phyloP scores from a whole-genome alignment of 2,329 filamentous ascomycete species.

The Lithohypha guttulata region DNA sequence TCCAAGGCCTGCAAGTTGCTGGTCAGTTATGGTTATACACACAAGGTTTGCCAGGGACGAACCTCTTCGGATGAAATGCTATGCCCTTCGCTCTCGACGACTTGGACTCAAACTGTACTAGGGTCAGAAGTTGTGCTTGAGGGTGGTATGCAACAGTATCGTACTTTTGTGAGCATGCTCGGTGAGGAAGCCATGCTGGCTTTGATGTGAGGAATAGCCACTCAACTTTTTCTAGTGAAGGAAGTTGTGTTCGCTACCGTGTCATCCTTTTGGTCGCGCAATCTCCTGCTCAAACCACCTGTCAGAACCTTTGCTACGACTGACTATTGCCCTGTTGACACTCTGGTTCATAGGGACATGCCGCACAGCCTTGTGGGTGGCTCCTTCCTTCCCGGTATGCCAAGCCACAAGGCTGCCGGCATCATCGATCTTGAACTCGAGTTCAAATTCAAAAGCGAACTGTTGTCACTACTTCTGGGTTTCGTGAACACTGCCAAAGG shows the following conservation, averaged over 20 bases:
- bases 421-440: conserved; percentile 5
- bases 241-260: conserved; percentile 24
- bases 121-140: conserved; percentile 12
- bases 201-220: too few relatives aligned
- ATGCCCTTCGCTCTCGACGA: conserved; percentile 58
- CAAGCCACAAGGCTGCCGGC: conserved; percentile 9
- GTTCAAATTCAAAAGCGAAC: too few relatives aligned
- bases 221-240: too few relatives aligned
- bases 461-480: too few relatives aligned
- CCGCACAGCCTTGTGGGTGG: conserved; percentile 4
- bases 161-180: conserved; percentile 41
- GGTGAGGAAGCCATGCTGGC: conserved; percentile 37
- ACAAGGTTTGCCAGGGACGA: conserved; percentile 7
- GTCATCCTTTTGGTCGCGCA: conserved; percentile 24
- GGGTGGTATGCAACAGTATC: neutral
- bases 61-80: conserved; percentile 58
- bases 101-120: conserved; percentile 52
- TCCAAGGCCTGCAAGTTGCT: conserved; percentile 37
- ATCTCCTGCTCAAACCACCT: conserved; percentile 25
- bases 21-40: conserved; percentile 10
- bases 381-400: neutral
- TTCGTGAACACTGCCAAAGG: too few relatives aligned
- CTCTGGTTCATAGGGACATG: conserved; percentile 7
- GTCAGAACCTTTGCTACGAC: conserved; percentile 14
- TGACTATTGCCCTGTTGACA: conserved; percentile 8